A percentile compares a stretch with the other conserved stretches of the same genome.
Evolutionary conservation across 2,329 filamentous ascomycete species (phyloP).

Genomic region (Fusarium ambrosium): DNA sequence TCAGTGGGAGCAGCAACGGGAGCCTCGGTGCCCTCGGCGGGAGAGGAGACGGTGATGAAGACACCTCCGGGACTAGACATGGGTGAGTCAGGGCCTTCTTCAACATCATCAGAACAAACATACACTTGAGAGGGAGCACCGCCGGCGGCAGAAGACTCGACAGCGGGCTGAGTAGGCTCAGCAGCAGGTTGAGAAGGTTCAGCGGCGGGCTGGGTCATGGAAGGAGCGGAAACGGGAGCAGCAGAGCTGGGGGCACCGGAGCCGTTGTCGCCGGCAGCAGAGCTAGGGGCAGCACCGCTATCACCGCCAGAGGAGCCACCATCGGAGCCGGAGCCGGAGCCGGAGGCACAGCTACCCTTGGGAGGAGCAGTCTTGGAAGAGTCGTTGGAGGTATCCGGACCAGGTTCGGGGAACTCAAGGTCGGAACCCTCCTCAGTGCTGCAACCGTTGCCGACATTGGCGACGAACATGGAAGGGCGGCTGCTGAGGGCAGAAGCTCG

Average conservation of each 20-base stretch:
- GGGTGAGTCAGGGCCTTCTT: slow-evolving; percentile 31
- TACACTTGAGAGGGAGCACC: slow-evolving; percentile 44
- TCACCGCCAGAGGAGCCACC: slow-evolving; percentile 17
- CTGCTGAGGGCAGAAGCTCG: slow-evolving; percentile 60
- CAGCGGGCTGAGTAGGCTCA: slow-evolving; percentile 27
- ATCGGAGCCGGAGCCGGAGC: slow-evolving; percentile 29
- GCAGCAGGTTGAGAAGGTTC: slow-evolving; percentile 24
- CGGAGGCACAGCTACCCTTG: slow-evolving; percentile 50
- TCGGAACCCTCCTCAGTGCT: slow-evolving; percentile 69
- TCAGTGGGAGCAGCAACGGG: slow-evolving; percentile 40
- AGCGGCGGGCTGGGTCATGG: slow-evolving; percentile 39
- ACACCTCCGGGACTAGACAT: slow-evolving; percentile 58
- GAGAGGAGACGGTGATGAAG: slow-evolving; percentile 54
- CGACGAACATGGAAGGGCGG: slow-evolving; percentile 78
- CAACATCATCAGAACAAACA: slow-evolving; percentile 33
- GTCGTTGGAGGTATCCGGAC: slow-evolving; percentile 63
- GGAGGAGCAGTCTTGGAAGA: slow-evolving; percentile 55
- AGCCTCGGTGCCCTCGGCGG: slow-evolving; percentile 41
- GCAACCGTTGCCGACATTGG: slow-evolving; percentile 75
- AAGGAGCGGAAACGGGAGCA: slow-evolving; percentile 31
- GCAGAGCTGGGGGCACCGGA: slow-evolving; percentile 29
- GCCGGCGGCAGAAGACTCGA: slow-evolving; percentile 34
- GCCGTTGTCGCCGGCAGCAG: slow-evolving; percentile 11
- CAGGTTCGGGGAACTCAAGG: slow-evolving; percentile 76
- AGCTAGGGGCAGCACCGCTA: slow-evolving; percentile 25